A percentile compares a stretch with the other conserved stretches of the same genome.
Conservation (phyloP, 2,329 filamentous ascomycete species). For the Hirsutella thompsonii region DNA sequence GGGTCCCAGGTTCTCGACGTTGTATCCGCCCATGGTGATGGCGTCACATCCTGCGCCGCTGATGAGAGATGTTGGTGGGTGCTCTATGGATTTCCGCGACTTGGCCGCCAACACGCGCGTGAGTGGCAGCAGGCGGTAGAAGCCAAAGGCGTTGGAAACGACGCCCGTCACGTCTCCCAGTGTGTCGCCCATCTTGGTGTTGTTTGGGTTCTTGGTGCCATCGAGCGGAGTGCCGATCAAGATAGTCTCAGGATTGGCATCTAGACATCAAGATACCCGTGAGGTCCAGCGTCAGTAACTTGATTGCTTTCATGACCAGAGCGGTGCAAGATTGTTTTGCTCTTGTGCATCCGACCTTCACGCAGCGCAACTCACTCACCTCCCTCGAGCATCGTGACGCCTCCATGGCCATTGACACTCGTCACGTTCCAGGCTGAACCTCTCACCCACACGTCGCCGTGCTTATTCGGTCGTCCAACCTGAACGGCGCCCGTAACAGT, state of each 20-base stretch:
- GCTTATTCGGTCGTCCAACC: constrained; percentile 47
- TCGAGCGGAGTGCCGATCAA: constrained; percentile 53
- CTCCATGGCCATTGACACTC: constrained; percentile 48
- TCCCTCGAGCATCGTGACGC: constrained; percentile 46
- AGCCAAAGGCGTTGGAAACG: constrained; percentile 52
- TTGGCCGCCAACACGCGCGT: constrained; percentile 37
- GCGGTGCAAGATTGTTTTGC: no score
- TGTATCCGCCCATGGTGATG: constrained; percentile 54
- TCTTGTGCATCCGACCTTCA: no score
- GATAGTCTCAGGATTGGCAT: constrained; percentile 59
- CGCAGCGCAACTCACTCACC: constrained; percentile 10
- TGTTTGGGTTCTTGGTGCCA: constrained; percentile 43
- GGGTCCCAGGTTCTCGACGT: constrained; percentile 55
- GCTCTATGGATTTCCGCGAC: constrained; percentile 29
- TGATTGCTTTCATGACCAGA: no score
- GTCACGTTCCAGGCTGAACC: constrained; percentile 48
- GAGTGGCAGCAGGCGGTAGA: constrained; percentile 54
- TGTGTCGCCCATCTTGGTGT: constrained; percentile 50
- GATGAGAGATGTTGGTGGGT: constrained; percentile 36
- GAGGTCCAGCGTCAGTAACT: constrained; percentile 7
- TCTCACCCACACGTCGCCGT: constrained; percentile 56
- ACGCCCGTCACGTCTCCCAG: constrained; percentile 57
- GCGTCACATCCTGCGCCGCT: constrained; percentile 44
- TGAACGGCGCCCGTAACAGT: constrained; percentile 44
- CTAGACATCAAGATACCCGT: constrained; percentile 13